Evolutionary conservation across 2,329 filamentous ascomycete species (phyloP).

Genomic region (Exophiala sp.): DNA sequence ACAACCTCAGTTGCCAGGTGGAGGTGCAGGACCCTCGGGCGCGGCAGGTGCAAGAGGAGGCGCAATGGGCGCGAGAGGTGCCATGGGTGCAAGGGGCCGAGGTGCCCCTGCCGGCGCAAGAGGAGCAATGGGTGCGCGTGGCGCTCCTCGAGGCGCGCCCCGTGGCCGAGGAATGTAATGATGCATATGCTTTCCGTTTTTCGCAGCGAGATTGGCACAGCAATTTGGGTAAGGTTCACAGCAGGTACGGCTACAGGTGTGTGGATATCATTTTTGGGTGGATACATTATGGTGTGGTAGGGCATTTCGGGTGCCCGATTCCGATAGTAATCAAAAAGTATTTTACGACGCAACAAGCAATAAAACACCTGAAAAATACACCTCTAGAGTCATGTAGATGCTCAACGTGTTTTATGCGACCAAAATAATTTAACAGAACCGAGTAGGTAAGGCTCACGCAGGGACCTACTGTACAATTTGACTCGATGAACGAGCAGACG

Average conservation of each 20-base stretch:
- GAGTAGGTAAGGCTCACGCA: no score
- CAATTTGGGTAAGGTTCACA: background rate
- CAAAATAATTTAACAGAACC: no score
- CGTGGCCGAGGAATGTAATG: slow-evolving; percentile 7
- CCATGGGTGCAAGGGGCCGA: slow-evolving; percentile 3
- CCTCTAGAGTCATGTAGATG: no score
- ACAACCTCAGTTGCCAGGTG: background rate
- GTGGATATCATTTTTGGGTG: background rate
- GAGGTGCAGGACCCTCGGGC: background rate
- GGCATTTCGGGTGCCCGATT: no score
- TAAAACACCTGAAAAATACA: no score
- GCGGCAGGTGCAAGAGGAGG: background rate
- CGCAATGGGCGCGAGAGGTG: slow-evolving; percentile 1
- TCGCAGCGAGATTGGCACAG: background rate
- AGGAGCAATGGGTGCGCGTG: slow-evolving; percentile 4
- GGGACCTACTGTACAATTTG: no score
- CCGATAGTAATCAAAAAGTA: no score
- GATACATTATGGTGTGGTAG: no score
- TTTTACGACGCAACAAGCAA: no score
- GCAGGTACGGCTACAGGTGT: background rate
- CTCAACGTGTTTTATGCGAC: no score
- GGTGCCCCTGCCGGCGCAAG: background rate
- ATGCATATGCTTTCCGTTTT: background rate
- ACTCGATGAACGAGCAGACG: no score
- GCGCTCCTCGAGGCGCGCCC: background rate